Evolutionary conservation across 208 protist genomes (phyloP).

Genomic region (Leishmania gerbilli): DNA sequence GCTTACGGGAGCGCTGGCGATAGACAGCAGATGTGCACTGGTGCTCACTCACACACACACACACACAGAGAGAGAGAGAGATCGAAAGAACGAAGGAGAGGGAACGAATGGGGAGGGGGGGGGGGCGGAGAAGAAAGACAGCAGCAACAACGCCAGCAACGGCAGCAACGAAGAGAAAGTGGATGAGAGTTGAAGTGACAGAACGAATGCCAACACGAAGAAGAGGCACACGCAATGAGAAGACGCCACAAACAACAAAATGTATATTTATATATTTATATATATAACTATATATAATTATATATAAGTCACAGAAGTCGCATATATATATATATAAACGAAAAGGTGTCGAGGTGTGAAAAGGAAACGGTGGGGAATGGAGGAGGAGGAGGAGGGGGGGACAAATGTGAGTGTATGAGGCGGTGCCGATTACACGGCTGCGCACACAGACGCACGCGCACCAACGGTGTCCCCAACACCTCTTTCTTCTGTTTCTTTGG

Average conservation of each 20-base stretch:
- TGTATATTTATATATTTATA: neutral
- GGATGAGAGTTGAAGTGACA: neutral
- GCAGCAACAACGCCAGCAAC: neutral
- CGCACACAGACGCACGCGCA: too few species aligned
- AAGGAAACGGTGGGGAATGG: neutral
- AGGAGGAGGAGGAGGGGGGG: neutral
- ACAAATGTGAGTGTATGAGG: too few species aligned
- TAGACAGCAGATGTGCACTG: neutral
- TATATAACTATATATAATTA: neutral
- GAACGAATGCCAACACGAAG: accelerated
- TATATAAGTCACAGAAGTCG: too few species aligned
- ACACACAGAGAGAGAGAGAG: neutral
- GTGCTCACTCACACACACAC: neutral
- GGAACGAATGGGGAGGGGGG: neutral
- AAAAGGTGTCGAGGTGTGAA: too few species aligned
- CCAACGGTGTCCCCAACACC: neutral
- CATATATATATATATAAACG: too few species aligned
- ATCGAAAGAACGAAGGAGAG: neutral
- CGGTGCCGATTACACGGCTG: too few species aligned
- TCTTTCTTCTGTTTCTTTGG: neutral
- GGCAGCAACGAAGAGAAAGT: neutral
- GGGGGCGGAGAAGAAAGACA: neutral
- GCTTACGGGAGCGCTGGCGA: neutral
- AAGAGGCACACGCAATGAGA: neutral
- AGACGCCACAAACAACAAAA: neutral